Base-by-base conservation (phyloP, 2,329 filamentous ascomycete genomes). In the Fusarium pseudonygamai region DNA sequence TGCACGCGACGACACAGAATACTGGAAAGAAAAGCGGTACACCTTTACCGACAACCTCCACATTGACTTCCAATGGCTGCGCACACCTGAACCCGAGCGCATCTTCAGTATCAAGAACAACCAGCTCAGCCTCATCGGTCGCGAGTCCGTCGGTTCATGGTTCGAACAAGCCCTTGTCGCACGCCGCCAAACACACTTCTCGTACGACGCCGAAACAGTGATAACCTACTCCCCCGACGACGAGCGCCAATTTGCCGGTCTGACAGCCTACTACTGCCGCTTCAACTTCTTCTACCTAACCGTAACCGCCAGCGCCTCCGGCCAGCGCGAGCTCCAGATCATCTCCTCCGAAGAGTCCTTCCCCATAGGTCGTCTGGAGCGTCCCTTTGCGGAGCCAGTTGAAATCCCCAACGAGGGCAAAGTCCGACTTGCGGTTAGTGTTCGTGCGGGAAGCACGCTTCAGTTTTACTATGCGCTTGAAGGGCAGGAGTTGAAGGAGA, bases 281-380 rank as follows among this genome's bases (percentile, higher is more conserved):
- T 91, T 84, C 81, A 91, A 91, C 79, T 91, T 91, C 80, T 91
- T 90, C 82, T 91, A 91, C 73, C 83, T 91, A 11, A 85, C 87
- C 1, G 87, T 91, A 5, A 88, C 88, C 6, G 89, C 88, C 0
- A 81, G 88, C 73, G 81, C 85, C 0, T 85, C 89, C 60, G 88
- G 89, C 2, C 82, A 87, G 69, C 85, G 89, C 15, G 89, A 91
- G 78, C 81, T 91, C 13, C 84, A 89, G 22, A 85, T 91, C 63
- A 79, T 89, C 77, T 84, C 83, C 26, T 90, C 88, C 1, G 87
- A 91, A 73, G 85, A 82, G 1, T 90, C 88, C 0, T 90, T 82
- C 80, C 89, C 89, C 0, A 81, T 86, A 8, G 86, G 87, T 7
- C 79, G 82, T 11, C 83, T 92, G 10, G 74, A 80, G 12, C 72